phyloP scores from a whole-genome alignment of 2,329 filamentous ascomycete genomes.

The Talaromyces sp. region DNA sequence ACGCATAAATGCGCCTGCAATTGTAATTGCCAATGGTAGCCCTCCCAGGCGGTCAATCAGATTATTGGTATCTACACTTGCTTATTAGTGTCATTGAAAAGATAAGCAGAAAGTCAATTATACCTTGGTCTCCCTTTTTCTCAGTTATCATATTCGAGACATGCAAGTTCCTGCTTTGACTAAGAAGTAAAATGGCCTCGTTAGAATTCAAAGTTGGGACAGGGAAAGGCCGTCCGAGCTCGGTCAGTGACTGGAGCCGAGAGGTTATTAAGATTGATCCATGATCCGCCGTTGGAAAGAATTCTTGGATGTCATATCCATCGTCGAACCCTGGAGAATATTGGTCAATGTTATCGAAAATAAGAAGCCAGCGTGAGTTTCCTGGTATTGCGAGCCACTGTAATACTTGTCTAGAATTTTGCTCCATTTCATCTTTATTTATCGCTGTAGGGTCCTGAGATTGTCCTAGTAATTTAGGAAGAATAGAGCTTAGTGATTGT shows the following conservation, averaged over 20 bases:
- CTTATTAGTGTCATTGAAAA: not conserved
- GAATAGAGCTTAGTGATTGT: constrained; percentile 23
- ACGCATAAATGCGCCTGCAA: constrained; percentile 1
- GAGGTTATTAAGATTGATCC: not conserved
- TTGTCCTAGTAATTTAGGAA: constrained; percentile 20
- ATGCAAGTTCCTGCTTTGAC: not conserved
- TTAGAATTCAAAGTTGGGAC: not conserved
- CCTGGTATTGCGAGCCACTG: not conserved
- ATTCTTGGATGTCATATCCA: not conserved
- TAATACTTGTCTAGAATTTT: not conserved
- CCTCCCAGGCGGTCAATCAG: not conserved
- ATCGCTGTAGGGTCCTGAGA: not conserved
- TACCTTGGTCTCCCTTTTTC: not conserved
- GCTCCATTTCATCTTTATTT: not conserved
- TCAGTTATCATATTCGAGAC: not conserved
- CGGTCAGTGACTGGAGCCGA: not conserved
- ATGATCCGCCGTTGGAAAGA: not conserved
- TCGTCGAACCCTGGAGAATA: not conserved
- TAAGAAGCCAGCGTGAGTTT: not conserved
- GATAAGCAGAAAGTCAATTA: too few species aligned
- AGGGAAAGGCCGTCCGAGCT: not conserved
- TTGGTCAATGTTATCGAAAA: constrained; percentile 4
- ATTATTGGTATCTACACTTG: not conserved
- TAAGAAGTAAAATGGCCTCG: not conserved
- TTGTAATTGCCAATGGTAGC: not conserved